Evolutionary conservation across 2,329 filamentous ascomycete species (phyloP).

Genomic region (Pseudogymnoascus sp.): DNA sequence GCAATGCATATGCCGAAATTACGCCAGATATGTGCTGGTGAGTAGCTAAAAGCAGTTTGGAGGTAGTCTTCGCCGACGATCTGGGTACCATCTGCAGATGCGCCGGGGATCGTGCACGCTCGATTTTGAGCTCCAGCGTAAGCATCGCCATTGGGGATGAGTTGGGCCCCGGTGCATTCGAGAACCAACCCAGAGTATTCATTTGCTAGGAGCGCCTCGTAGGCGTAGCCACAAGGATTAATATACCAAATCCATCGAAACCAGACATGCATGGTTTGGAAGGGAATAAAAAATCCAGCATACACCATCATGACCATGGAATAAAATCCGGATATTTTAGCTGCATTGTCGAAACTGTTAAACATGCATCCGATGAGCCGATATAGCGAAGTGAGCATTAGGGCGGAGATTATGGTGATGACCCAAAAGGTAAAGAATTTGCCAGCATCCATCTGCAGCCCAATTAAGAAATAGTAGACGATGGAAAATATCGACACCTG

Average conservation of each 20-base stretch:
- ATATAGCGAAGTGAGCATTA: constrained; percentile 55
- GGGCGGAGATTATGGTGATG: constrained; percentile 44
- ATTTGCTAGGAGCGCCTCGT: constrained; percentile 62
- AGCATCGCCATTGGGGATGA: constrained; percentile 45
- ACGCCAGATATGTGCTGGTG: constrained; percentile 47
- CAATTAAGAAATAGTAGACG: constrained; percentile 59
- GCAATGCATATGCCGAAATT: constrained; percentile 59
- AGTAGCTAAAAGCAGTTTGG: constrained; percentile 45
- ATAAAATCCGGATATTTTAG: constrained; percentile 48
- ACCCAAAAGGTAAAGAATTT: constrained; percentile 60
- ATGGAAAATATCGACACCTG: constrained; percentile 54
- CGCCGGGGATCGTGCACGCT: constrained; percentile 53
- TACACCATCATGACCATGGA: constrained; percentile 53
- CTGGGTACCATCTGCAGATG: constrained; percentile 39
- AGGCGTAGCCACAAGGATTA: constrained; percentile 63
- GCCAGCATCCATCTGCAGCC: constrained; percentile 44
- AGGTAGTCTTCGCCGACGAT: constrained; percentile 57
- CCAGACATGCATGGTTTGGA: constrained; percentile 57
- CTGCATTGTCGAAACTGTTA: constrained; percentile 51
- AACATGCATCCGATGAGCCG: constrained; percentile 50
- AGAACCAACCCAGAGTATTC: constrained; percentile 58
- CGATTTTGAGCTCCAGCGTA: constrained; percentile 41
- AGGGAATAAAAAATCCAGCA: constrained; percentile 57
- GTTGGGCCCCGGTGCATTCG: constrained; percentile 43
- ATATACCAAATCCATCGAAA: constrained; percentile 60